A percentile compares a stretch with the other conserved stretches of the same genome.
Evolutionary conservation across 2,329 filamentous ascomycete species (phyloP).

Genomic region (Teratosphaeria nubilosa): DNA sequence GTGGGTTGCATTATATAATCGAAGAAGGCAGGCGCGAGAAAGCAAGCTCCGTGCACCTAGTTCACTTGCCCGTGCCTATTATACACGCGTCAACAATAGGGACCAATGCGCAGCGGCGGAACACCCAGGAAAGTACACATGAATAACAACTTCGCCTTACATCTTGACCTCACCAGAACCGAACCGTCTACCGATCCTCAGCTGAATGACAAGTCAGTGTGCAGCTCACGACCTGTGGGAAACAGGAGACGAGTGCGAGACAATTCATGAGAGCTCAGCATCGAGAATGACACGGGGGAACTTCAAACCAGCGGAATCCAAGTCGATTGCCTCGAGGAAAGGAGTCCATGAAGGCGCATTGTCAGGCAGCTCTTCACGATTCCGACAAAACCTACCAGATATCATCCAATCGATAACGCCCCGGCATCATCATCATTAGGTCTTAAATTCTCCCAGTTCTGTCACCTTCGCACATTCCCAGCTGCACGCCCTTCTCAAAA

Average conservation of each 20-base stretch:
- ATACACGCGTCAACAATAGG: not conserved
- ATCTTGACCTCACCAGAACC: not conserved
- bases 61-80: not conserved
- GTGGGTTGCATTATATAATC: not conserved
- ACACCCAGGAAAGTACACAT: not conserved
- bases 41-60: not conserved
- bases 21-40: not conserved
- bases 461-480: slow-evolving; percentile 22
- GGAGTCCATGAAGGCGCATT: too few relatives aligned
- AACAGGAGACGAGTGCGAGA: not conserved
- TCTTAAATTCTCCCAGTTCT: slow-evolving; percentile 10
- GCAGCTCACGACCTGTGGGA: not conserved
- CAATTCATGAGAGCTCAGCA: not conserved
- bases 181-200: not conserved
- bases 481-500: slow-evolving; percentile 22
- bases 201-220: not conserved
- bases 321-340: too few relatives aligned
- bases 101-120: not conserved
- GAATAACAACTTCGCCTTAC: not conserved
- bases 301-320: not conserved
- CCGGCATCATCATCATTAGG: not conserved
- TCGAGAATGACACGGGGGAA: not conserved
- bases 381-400: not conserved
- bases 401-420: not conserved
- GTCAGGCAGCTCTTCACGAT: too few relatives aligned